phyloP scores from a whole-genome alignment of 495 filamentous ascomycete species.

The Sphaerosporella brunnea region DNA sequence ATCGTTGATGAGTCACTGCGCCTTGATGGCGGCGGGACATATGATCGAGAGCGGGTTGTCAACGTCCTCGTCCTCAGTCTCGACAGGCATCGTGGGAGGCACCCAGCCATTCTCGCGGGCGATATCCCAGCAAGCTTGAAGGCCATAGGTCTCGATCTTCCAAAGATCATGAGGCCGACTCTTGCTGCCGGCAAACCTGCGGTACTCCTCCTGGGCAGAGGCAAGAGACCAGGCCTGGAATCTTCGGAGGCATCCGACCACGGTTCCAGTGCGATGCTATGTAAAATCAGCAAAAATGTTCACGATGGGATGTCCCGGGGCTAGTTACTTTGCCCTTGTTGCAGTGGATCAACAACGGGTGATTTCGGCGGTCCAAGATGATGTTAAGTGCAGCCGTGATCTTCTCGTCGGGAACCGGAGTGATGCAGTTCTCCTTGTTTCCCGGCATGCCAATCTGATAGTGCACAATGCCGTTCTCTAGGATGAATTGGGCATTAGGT shows the following conservation, averaged over 20 bases:
- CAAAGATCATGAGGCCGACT: conserved; percentile 34
- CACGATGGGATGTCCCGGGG: no score
- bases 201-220: conserved; percentile 48
- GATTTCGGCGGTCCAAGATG: conserved; percentile 45
- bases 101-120: conserved; percentile 23
- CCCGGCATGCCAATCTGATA: conserved; percentile 51
- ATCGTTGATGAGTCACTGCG: no score
- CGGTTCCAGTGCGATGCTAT: conserved; percentile 69
- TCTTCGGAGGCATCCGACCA: conserved; percentile 54
- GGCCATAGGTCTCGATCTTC: conserved; percentile 31
- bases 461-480: conserved; percentile 45
- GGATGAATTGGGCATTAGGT: conserved; percentile 43
- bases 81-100: conserved; percentile 2
- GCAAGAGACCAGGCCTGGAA: conserved; percentile 38
- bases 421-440: conserved; percentile 43
- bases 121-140: conserved; percentile 19
- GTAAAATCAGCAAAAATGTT: no score
- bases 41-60: not conserved
- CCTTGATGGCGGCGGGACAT: conserved; percentile 4
- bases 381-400: conserved; percentile 47
- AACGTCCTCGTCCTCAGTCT: not conserved
- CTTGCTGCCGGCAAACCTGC: conserved; percentile 47
- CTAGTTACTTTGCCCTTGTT: conserved; percentile 66
- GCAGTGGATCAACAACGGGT: conserved; percentile 69
- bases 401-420: conserved; percentile 35